Conservation (phyloP, 1,139 yeast species). For the Candida sp. region DNA sequence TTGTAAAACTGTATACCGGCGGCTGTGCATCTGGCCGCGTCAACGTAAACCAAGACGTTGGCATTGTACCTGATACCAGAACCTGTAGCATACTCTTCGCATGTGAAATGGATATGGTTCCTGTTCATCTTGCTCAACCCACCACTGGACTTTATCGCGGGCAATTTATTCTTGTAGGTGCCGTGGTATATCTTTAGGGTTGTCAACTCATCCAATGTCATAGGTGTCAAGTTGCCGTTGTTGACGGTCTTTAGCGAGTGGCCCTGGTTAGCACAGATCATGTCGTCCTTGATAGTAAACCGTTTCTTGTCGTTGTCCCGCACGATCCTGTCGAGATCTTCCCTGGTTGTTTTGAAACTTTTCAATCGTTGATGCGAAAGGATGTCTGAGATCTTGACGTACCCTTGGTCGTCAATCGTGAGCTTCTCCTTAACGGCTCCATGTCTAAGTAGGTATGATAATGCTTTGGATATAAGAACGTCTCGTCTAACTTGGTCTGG, state of each 20-base stretch:
- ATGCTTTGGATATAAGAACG: slow-evolving; percentile 66
- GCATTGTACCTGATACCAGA: slow-evolving; percentile 77
- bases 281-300: slow-evolving; percentile 44
- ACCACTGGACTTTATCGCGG: slow-evolving; percentile 50
- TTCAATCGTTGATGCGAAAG: slow-evolving; percentile 64
- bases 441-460: slow-evolving; percentile 82
- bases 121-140: slow-evolving; percentile 76
- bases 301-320: slow-evolving; percentile 71
- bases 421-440: slow-evolving; percentile 78
- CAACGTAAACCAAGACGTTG: slow-evolving; percentile 65
- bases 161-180: slow-evolving; percentile 59
- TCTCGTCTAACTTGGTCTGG: slow-evolving; percentile 41
- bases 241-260: slow-evolving; percentile 65
- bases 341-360: slow-evolving; percentile 52
- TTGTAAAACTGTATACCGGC: slow-evolving; percentile 60
- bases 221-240: slow-evolving; percentile 39
- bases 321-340: slow-evolving; percentile 68
- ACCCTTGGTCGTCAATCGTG: slow-evolving; percentile 70
- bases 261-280: slow-evolving; percentile 91
- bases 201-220: slow-evolving; percentile 22
- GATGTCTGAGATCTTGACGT: slow-evolving; percentile 55
- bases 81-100: slow-evolving; percentile 37
- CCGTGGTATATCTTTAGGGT: slow-evolving; percentile 72
- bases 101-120: slow-evolving; percentile 80
- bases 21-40: slow-evolving; percentile 49